phyloP scores from a whole-genome alignment of 495 filamentous ascomycete species.

The Trichocladium uniseriatum region DNA sequence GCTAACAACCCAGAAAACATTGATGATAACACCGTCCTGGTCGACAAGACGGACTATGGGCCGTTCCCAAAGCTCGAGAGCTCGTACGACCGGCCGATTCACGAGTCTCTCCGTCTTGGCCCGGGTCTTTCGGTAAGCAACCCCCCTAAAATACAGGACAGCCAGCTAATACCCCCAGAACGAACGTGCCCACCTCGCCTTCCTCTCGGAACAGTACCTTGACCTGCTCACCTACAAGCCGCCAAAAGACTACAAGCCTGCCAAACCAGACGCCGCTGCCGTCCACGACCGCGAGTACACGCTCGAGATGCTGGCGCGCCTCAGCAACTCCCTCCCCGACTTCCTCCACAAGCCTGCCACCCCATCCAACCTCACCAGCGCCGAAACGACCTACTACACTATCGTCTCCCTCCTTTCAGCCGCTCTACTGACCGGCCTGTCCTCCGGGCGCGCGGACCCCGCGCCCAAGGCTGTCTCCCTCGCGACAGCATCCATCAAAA shows the following conservation, averaged over 20 bases:
- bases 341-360: conserved; percentile 19
- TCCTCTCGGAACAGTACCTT: conserved; percentile 36
- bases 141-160: too few species aligned
- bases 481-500: conserved; percentile 10
- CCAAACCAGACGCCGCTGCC: conserved; percentile 25
- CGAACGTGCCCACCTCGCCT: conserved; percentile 31
- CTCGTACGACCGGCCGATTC: conserved; percentile 23
- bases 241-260: conserved; percentile 35
- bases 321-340: conserved; percentile 26
- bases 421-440: conserved; percentile 15
- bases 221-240: conserved; percentile 34
- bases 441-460: conserved; percentile 17
- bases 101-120: conserved; percentile 32
- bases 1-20: conserved; percentile 24
- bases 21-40: conserved; percentile 18
- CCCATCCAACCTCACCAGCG: conserved; percentile 14
- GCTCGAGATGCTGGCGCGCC: conserved; percentile 14
- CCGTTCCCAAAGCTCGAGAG: conserved; percentile 35
- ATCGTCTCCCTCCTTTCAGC: conserved; percentile 21
- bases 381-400: conserved; percentile 22
- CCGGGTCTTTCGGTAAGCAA: conserved; percentile 39
- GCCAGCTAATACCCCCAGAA: conserved; percentile 17
- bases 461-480: conserved; percentile 9
- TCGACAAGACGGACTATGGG: conserved; percentile 38
- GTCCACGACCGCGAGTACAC: conserved; percentile 30